Evolutionary conservation across 805 yeast species (phyloP), one percentile per base, ranked within the genome.

Genomic region (Pichia cabralensis): DNA sequence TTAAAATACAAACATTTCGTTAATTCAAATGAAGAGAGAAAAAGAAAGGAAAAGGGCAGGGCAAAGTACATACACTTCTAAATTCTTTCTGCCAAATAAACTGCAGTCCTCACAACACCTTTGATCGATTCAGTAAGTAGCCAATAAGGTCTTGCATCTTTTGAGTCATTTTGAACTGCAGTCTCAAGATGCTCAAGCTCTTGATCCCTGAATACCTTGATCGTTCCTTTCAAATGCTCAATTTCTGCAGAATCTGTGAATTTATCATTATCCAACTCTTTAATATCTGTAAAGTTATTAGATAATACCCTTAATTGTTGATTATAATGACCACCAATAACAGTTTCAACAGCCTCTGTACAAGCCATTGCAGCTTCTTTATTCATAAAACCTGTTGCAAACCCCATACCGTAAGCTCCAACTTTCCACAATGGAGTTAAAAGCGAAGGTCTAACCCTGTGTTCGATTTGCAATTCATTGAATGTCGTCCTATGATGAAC

Each of bases 361-460:
- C 98, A 92, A 1, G 98, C 97, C 98, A 92, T 92, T 3, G 98
- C 97, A 3, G 95, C 96, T 53, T 89, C 96, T 50, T 85, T 84
- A 13, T 96, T 80, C 42, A 86, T 58, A 35, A 81, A 47, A 0
- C 95, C 96, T 1, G 97, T 92, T 1, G 78, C 80, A 2, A 75
- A 74, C 4, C 98, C 98, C 63, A 92, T 66, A 1, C 77, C 76
- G 32, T 80, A 66, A 0, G 98, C 97, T 4, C 96, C 97, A 0
- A 72, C 57, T 53, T 82, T 86, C 98, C 98, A 92, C 1, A 84
- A 49, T 2, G 98, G 98, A 0, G 97, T 88, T 26, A 92, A 58
- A 12, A 92, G 48, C 0, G 96, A 84, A 3, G 98, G 98, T 48
- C 98, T 71, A 2, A 88, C 95, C 32, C 96, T 64, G 44, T 82